Evolutionary conservation across 2,329 filamentous ascomycete species (phyloP).

Genomic region (Trichophyton mentagrophytes): DNA sequence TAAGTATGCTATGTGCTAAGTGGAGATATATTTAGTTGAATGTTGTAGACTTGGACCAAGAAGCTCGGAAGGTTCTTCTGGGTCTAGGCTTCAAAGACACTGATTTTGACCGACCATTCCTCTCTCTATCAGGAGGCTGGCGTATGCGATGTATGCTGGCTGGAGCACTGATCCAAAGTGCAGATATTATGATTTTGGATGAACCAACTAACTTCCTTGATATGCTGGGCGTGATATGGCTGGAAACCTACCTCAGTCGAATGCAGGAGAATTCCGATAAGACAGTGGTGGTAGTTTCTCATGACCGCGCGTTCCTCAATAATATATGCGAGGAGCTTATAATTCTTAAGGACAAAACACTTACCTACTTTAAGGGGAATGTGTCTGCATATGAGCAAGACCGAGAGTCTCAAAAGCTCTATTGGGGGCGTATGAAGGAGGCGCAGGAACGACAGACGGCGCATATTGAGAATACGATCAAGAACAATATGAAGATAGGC

Average conservation of each 20-base stretch:
- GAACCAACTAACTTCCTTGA: conserved; percentile 84
- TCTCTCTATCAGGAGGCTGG: conserved; percentile 65
- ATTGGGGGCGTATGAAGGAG: conserved; percentile 63
- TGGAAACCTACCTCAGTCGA: conserved; percentile 57
- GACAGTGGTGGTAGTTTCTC: conserved; percentile 67
- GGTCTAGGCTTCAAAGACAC: conserved; percentile 60
- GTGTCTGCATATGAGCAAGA: conserved; percentile 59
- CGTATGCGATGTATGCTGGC: conserved; percentile 57
- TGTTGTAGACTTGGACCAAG: conserved; percentile 50
- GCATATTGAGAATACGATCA: conserved; percentile 67
- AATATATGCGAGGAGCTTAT: conserved; percentile 63
- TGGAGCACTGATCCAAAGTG: conserved; percentile 53
- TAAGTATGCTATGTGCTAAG: too few relatives aligned
- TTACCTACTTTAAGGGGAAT: conserved; percentile 65
- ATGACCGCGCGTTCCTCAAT: conserved; percentile 71
- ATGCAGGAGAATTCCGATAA: conserved; percentile 41
- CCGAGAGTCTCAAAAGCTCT: conserved; percentile 50
- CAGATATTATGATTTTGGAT: conserved; percentile 69
- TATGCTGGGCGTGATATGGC: conserved; percentile 70
- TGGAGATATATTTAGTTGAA: conserved; percentile 29
- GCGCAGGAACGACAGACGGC: conserved; percentile 69
- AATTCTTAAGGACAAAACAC: conserved; percentile 56
- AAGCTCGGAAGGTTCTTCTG: conserved; percentile 51
- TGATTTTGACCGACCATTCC: conserved; percentile 46
- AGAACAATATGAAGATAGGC: conserved; percentile 60